Evolutionary conservation across 2,329 filamentous ascomycete genomes (phyloP).

Genomic region (Aspergillus carbonarius): DNA sequence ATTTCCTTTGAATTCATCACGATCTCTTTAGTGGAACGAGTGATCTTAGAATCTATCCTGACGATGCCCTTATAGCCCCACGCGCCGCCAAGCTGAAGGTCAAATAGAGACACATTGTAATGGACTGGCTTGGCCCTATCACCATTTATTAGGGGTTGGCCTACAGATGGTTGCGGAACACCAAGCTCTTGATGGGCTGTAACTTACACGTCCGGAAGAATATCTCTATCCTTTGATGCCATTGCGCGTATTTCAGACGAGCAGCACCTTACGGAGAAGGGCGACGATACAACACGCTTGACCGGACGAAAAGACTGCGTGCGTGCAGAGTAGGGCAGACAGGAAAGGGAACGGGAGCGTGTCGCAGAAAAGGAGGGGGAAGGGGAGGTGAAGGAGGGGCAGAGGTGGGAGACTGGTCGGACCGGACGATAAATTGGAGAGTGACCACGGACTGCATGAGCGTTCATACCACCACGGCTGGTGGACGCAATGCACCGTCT

Average conservation of each 20-base stretch:
- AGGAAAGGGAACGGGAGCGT: conserved; percentile 17
- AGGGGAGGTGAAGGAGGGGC: conserved; percentile 15
- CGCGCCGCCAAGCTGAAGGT: conserved; percentile 67
- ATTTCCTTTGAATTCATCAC: conserved; percentile 84
- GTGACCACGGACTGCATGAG: conserved; percentile 25
- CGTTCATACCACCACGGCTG: conserved; percentile 28
- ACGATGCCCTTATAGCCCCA: conserved; percentile 88
- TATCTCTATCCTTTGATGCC: conserved; percentile 46
- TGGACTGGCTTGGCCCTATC: conserved; percentile 74
- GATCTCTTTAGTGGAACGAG: conserved; percentile 70
- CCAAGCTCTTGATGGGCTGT: background rate
- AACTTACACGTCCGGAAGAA: conserved; percentile 46
- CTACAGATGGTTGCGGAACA: conserved; percentile 3
- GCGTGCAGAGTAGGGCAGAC: conserved; percentile 13
- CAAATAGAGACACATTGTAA: conserved; percentile 78
- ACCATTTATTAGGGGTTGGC: conserved; percentile 7
- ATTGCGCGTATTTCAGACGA: conserved; percentile 45
- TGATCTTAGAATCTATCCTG: conserved; percentile 73
- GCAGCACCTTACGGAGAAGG: conserved; percentile 34
- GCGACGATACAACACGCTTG: conserved; percentile 18
- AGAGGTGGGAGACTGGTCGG: conserved; percentile 21
- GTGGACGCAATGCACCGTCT: conserved; percentile 33
- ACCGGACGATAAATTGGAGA: conserved; percentile 27
- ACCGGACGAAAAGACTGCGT: conserved; percentile 14
- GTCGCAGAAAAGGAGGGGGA: conserved; percentile 21